Evolutionary conservation across 2,329 filamentous ascomycete genomes (phyloP).

Genomic region (Xylariaceae sp.): DNA sequence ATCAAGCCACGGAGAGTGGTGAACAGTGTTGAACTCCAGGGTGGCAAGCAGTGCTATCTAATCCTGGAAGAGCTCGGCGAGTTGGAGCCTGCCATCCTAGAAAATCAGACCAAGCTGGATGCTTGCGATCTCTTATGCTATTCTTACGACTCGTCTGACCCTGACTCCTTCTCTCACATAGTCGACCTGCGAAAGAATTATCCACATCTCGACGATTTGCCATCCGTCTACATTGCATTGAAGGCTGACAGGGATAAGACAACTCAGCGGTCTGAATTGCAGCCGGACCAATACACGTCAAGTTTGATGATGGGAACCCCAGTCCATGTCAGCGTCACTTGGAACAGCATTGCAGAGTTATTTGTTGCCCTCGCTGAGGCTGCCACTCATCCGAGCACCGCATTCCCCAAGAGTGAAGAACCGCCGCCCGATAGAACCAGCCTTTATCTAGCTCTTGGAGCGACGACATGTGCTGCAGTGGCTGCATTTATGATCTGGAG

Average conservation of each 20-base stretch:
- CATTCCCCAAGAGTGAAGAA: constrained; percentile 86
- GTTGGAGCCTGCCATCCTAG: constrained; percentile 88
- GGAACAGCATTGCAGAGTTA: constrained; percentile 89
- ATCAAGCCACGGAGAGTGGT: constrained; percentile 93
- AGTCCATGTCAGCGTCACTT: constrained; percentile 90
- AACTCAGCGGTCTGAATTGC: constrained; percentile 85
- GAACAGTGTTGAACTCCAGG: constrained; percentile 92
- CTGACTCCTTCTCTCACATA: constrained; percentile 91
- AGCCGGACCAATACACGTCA: constrained; percentile 88
- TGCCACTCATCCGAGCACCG: constrained; percentile 82
- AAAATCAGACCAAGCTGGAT: constrained; percentile 85
- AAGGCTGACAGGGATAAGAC: constrained; percentile 97
- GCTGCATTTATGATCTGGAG: constrained; percentile 65
- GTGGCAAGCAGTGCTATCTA: constrained; percentile 94
- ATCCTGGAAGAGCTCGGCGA: constrained; percentile 95
- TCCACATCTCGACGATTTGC: constrained; percentile 81
- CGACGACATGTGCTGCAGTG: constrained; percentile 59
- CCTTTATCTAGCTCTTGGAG: constrained; percentile 80
- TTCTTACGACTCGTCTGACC: constrained; percentile 93
- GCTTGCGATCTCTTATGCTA: constrained; percentile 93
- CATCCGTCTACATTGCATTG: constrained; percentile 85
- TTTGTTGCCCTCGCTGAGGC: constrained; percentile 90
- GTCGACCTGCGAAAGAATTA: constrained; percentile 74
- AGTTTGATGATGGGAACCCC: constrained; percentile 84
- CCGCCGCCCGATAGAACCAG: constrained; percentile 78